Evolutionary conservation across 208 protist species (phyloP).

Genomic region (Crithidia thermophila): DNA sequence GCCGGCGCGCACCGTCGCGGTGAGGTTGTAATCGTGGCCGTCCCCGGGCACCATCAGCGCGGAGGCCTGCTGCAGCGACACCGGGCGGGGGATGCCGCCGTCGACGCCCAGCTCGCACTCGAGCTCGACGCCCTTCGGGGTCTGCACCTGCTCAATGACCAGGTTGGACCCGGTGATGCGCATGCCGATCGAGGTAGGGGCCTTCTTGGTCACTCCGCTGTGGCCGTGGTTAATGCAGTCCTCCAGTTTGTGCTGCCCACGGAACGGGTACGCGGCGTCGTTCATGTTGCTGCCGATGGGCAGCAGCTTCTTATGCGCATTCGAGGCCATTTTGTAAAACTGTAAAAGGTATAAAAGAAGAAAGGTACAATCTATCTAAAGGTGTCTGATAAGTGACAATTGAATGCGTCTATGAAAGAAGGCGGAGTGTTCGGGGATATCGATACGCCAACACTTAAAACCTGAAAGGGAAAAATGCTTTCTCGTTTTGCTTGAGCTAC

Average conservation of each 20-base stretch:
- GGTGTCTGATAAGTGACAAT: not conserved
- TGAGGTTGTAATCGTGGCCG: constrained; percentile 77
- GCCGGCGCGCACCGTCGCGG: constrained; percentile 48
- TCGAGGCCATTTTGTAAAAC: constrained; percentile 17
- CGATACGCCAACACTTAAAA: not conserved
- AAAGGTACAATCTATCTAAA: too few species aligned
- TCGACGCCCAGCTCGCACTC: constrained; percentile 77
- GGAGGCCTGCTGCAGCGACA: constrained; percentile 42
- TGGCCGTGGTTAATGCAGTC: constrained; percentile 83
- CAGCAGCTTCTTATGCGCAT: constrained; percentile 28
- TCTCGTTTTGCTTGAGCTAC: not conserved
- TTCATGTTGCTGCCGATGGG: constrained; percentile 86
- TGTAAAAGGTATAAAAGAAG: not conserved
- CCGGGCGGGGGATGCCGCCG: constrained; percentile 43
- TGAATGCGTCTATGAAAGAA: not conserved
- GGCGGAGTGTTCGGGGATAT: not conserved
- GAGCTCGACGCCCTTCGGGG: constrained; percentile 46
- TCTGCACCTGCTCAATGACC: constrained; percentile 72
- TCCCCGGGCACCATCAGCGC: constrained; percentile 73
- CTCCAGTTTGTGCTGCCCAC: constrained; percentile 67
- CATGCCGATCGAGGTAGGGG: constrained; percentile 53
- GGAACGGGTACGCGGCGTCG: constrained; percentile 85
- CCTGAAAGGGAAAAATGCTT: not conserved
- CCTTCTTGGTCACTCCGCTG: constrained; percentile 48
- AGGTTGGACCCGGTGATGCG: constrained; percentile 77